Percentiles rank a stretch among this genome's conserved stretches.
Conservation (phyloP, 768 basidiomycete species). For the Tephrocybe sp. region DNA sequence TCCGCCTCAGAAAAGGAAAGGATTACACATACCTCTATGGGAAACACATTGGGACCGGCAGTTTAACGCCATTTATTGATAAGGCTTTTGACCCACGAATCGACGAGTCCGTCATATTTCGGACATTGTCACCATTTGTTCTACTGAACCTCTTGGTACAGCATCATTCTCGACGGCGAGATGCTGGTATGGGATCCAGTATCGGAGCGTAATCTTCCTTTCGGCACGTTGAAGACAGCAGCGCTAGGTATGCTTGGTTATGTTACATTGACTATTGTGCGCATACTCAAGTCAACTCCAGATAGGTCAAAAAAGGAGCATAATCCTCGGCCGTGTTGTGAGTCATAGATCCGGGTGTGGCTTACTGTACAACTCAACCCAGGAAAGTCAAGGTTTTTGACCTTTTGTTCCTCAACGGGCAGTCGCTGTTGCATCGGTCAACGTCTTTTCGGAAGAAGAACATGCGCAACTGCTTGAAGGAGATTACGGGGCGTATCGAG, state of each 20-base stretch:
- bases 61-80: conserved; percentile 85
- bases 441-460: conserved; percentile 78
- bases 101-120: conserved; percentile 61
- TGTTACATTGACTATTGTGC: neutral
- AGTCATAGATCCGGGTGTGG: conserved; percentile 23
- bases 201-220: conserved; percentile 83
- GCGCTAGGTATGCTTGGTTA: conserved; percentile 60
- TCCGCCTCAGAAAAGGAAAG: conserved; percentile 70
- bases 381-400: conserved; percentile 92
- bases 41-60: conserved; percentile 74
- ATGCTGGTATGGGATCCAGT: conserved; percentile 98
- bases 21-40: conserved; percentile 93
- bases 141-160: conserved; percentile 28
- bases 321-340: conserved; percentile 89
- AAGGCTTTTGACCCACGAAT: conserved; percentile 71
- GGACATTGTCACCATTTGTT: neutral
- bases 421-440: conserved; percentile 69
- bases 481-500: conserved; percentile 79
- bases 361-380: neutral
- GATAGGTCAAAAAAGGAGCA: conserved; percentile 69
- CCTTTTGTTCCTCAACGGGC: conserved; percentile 84
- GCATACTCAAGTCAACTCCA: conserved; percentile 22
- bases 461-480: conserved; percentile 62
- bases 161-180: conserved; percentile 94
- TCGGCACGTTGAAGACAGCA: conserved; percentile 91